Percentiles rank a stretch among this genome's conserved stretches.
Conservation (phyloP, 2,329 filamentous ascomycete genomes). For the Magnaporthiopsis poae region DNA sequence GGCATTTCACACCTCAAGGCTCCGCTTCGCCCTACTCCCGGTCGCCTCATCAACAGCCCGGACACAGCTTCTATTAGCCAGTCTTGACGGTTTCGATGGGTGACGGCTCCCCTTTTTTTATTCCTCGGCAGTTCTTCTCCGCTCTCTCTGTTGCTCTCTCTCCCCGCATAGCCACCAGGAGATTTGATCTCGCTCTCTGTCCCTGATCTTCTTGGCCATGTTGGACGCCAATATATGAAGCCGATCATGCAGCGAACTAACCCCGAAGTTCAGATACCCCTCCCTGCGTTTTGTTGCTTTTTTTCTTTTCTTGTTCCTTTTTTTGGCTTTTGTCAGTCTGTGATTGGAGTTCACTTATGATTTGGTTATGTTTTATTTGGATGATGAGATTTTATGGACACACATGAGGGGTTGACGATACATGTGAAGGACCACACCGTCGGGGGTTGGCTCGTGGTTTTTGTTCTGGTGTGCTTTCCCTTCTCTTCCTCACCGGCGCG, state of each 20-base stretch:
- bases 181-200: background rate
- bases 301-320: slow-evolving; percentile 6
- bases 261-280: slow-evolving; percentile 4
- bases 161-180: background rate
- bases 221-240: background rate
- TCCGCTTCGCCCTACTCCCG: slow-evolving; percentile 33
- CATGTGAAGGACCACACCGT: background rate
- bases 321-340: background rate
- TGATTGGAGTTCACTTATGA: too few species aligned
- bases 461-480: background rate
- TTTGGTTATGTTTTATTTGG: background rate
- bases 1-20: slow-evolving; percentile 30
- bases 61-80: slow-evolving; percentile 9
- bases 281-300: slow-evolving; percentile 12
- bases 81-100: background rate
- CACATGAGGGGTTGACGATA: background rate
- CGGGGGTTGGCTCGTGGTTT: background rate
- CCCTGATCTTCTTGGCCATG: background rate
- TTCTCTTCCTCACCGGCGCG: too few species aligned
- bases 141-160: slow-evolving; percentile 5
- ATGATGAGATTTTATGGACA: background rate
- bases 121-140: background rate
- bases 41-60: slow-evolving; percentile 30
- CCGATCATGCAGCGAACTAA: background rate
- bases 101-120: slow-evolving; percentile 1